Evolutionary conservation across 73 alveolate species (phyloP).

Genomic region (Paramecium sonneborni): DNA sequence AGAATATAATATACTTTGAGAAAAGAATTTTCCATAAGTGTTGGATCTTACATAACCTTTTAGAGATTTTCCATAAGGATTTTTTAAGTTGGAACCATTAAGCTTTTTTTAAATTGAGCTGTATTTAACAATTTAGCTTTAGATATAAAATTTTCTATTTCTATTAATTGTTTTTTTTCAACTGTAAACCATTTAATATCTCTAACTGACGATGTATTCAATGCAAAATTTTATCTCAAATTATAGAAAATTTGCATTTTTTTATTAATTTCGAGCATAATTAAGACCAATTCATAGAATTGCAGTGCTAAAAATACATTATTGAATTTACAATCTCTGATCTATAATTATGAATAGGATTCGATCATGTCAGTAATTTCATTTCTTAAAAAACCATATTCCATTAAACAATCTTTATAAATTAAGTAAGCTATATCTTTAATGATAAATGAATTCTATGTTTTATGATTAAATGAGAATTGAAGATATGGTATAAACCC

Average conservation of each 20-base stretch:
- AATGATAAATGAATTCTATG: background rate
- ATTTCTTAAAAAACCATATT: background rate
- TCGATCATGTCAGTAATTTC: conserved; percentile 39
- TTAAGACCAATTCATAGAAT: background rate
- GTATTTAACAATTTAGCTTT: conserved; percentile 42
- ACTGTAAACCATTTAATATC: background rate
- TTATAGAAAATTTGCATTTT: background rate
- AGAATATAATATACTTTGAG: background rate
- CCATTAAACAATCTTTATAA: conserved; percentile 31
- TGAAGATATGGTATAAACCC: background rate
- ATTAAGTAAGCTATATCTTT: background rate
- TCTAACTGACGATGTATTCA: conserved; percentile 21
- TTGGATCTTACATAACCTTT: background rate
- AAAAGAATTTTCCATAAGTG: background rate
- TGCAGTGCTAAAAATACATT: background rate
- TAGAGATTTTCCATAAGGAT: background rate
- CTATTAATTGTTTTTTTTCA: background rate
- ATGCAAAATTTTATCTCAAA: background rate
- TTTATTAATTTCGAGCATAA: background rate
- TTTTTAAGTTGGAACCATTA: conserved; percentile 3
- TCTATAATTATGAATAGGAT: background rate
- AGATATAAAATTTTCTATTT: background rate
- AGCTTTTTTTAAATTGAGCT: background rate
- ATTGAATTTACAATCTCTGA: background rate
- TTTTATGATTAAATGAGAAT: background rate